Evolutionary conservation across 208 protist genomes (phyloP).

Genomic region (Leishmania gerbilli): DNA sequence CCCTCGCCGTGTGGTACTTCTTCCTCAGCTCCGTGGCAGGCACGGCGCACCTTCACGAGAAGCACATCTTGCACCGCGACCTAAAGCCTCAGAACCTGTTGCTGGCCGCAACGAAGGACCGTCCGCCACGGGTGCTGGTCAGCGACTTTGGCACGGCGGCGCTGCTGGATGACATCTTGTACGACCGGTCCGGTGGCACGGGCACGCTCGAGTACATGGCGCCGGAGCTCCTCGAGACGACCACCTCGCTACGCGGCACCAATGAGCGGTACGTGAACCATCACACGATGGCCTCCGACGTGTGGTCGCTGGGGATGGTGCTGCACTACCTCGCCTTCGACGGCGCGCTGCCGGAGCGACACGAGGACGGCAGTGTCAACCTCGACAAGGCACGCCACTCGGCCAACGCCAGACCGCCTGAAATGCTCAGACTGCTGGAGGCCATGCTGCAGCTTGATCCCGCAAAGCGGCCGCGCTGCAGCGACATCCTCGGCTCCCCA

Average conservation of each 20-base stretch:
- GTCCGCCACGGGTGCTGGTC: conserved; percentile 79
- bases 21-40: conserved; percentile 84
- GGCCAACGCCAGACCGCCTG: conserved; percentile 60
- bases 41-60: conserved; percentile 77
- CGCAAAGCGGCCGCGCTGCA: conserved; percentile 65
- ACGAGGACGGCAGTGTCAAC: conserved; percentile 48
- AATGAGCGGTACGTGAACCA: conserved; percentile 53
- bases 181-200: conserved; percentile 80
- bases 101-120: conserved; percentile 47
- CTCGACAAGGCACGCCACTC: conserved; percentile 40
- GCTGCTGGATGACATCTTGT: conserved; percentile 55
- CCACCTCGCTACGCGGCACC: conserved; percentile 14
- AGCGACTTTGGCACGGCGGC: conserved; percentile 89
- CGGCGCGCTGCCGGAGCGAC: conserved; percentile 49
- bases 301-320: conserved; percentile 91
- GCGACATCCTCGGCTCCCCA: conserved; percentile 76
- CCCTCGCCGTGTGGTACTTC: conserved; percentile 90
- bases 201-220: conserved; percentile 92
- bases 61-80: conserved; percentile 89
- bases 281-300: conserved; percentile 76
- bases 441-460: conserved; percentile 80
- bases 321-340: conserved; percentile 84
- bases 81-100: conserved; percentile 91
- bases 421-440: conserved; percentile 81
- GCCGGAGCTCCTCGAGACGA: conserved; percentile 82